Percentiles rank a stretch among this genome's conserved stretches.
These are phyloP conservation scores for Tetradesmus lagerheimii DNA, from an alignment of 139 green algal species.

Conservation along the genomic window DNA sequence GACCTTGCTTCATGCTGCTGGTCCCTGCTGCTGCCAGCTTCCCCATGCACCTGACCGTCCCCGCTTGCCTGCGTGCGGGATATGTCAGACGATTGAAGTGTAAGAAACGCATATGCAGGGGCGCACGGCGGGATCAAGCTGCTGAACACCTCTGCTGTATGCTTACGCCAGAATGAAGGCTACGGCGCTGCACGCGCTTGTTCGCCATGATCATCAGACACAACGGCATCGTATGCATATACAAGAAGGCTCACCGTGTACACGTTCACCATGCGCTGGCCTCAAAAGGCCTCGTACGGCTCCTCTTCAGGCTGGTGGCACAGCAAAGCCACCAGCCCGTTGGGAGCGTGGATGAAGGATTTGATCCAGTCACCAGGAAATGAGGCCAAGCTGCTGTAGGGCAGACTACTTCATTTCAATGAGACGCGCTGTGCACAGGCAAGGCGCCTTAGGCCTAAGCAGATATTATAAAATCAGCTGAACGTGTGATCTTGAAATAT, in stretches of 20 bases:
- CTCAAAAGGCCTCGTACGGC: not conserved
- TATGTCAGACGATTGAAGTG: not conserved
- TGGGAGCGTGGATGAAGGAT: not conserved
- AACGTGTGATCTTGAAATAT: not conserved
- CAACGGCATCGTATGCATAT: not conserved
- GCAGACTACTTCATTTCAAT: not conserved
- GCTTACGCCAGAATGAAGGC: not conserved
- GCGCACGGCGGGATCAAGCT: not conserved
- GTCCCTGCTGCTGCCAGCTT: not conserved
- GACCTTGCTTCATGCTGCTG: not conserved
- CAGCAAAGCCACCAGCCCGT: not conserved
- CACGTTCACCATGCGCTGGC: not conserved
- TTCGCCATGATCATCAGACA: not conserved
- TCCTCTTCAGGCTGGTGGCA: not conserved
- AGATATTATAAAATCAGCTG: not conserved
- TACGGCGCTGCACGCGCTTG: not conserved
- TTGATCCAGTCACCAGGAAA: not conserved
- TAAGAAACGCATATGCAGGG: not conserved
- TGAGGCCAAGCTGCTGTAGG: not conserved
- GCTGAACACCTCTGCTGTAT: not conserved
- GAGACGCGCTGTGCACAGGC: not conserved
- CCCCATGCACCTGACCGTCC: not conserved
- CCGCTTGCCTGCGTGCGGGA: not conserved
- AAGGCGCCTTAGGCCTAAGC: not conserved
- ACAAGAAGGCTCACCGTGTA: not conserved